Base-by-base conservation (phyloP, 2,329 filamentous ascomycete species). In the Endocalyx cinctus region DNA sequence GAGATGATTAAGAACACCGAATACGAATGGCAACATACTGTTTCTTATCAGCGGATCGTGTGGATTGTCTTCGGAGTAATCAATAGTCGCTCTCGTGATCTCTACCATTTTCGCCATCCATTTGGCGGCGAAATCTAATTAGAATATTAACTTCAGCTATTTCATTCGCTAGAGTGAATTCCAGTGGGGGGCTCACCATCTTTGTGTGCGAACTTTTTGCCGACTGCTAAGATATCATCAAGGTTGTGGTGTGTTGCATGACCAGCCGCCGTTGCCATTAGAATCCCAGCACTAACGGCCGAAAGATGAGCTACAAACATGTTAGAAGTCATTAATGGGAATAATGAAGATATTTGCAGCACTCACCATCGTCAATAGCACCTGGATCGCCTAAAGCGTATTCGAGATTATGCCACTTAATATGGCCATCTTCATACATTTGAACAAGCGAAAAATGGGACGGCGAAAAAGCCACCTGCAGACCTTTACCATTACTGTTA, bases 1-100 rank as follows among this genome's bases (percentile, higher is more conserved):
- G 8, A 96, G 65, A 33, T 86, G 80, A 37, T 85, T 82, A 52
- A 94, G 79, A 17, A 92, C 77, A 50, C 86, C 85, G 10, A 96
- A 67, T 36, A 80, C 86, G 35, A 85, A 72, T 39, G 87, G 83
- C 28, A 96, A 72, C 22, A 79, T 70, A 4, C 71, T 67, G 49
- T 92, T 89, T 39, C 81, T 71, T 43, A 92, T 74, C 20, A 94
- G 66, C 38, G 80, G 71, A 53, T 90, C 81, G 46, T 84, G 77
- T 27, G 77, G 73, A 2, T 77, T 66, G 39, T 94, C 86, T 30
- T 85, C 75, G 0, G 87, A 84, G 52, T 89, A 94, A 60, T 97
- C 90, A 29, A 89, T 77, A 31, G 81, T 78, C 18, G 86, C 70
- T 42, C 81, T 82, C 32, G 89, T 65, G 37, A 84, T 77, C 25